Percentiles rank a stretch among this genome's conserved stretches.
Evolutionary conservation across 805 yeast species (phyloP).

Genomic region (Candida chilensis): DNA sequence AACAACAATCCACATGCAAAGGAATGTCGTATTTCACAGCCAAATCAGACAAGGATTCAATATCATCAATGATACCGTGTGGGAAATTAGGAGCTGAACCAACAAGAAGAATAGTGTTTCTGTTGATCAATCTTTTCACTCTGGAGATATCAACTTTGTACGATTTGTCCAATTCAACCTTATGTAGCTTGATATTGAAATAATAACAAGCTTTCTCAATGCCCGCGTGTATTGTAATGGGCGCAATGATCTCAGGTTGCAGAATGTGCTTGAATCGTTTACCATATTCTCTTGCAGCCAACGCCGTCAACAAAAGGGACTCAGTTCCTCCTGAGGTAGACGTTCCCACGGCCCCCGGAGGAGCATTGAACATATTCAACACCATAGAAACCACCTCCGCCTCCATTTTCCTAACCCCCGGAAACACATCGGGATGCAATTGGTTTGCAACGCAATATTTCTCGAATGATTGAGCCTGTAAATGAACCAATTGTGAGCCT

Average conservation of each 20-base stretch:
- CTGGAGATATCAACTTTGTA: slow-evolving; percentile 57
- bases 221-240: slow-evolving; percentile 89
- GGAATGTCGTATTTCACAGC: slow-evolving; percentile 70
- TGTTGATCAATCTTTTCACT: slow-evolving; percentile 58
- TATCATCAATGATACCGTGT: slow-evolving; percentile 92
- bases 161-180: slow-evolving; percentile 65
- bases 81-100: slow-evolving; percentile 98
- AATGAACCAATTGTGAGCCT: slow-evolving; percentile 62
- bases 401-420: slow-evolving; percentile 95
- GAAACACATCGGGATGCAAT: slow-evolving; percentile 94
- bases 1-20: slow-evolving; percentile 90
- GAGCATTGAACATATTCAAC: slow-evolving; percentile 72
- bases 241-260: slow-evolving; percentile 82
- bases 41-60: slow-evolving; percentile 55
- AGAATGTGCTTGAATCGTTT: slow-evolving; percentile 45
- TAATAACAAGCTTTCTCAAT: slow-evolving; percentile 88
- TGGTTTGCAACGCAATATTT: slow-evolving; percentile 85
- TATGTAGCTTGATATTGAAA: slow-evolving; percentile 77
- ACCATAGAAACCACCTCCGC: slow-evolving; percentile 93
- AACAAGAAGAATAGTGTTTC: slow-evolving; percentile 72
- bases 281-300: slow-evolving; percentile 82
- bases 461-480: slow-evolving; percentile 73
- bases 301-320: slow-evolving; percentile 75
- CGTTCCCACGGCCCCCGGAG: slow-evolving; percentile 50
- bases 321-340: slow-evolving; percentile 95